Evolutionary conservation across 441 rosid species (phyloP).

Genomic region (Populus trichocarpa): DNA sequence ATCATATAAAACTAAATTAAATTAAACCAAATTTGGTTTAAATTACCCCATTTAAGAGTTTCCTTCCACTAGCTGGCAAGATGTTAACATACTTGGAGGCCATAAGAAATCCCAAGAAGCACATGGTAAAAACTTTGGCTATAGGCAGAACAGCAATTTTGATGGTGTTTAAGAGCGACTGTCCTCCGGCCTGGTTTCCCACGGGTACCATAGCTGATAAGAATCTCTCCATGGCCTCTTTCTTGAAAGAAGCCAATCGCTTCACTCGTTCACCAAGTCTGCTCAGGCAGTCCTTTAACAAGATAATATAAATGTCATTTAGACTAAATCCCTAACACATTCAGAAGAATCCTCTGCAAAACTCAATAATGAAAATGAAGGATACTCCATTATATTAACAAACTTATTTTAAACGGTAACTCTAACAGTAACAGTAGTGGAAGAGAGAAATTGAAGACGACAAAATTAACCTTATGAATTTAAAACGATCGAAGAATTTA

Average conservation of each 20-base stretch:
- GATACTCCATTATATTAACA: neutral
- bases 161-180: constrained; percentile 57
- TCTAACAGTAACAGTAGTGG: neutral
- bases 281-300: neutral
- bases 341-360: neutral
- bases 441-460: neutral
- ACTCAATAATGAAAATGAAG: neutral
- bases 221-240: constrained; percentile 35
- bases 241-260: neutral
- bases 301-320: neutral
- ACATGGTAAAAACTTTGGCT: constrained; percentile 89
- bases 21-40: neutral
- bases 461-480: neutral
- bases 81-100: constrained; percentile 92
- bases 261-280: constrained; percentile 9
- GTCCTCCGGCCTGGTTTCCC: constrained; percentile 37
- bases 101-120: constrained; percentile 94
- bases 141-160: constrained; percentile 89
- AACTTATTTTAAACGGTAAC: neutral
- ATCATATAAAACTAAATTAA: neutral
- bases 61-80: constrained; percentile 89
- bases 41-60: constrained; percentile 82
- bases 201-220: constrained; percentile 31
- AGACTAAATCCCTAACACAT: neutral
- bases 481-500: neutral